Evolutionary conservation across 2,329 filamentous ascomycete genomes (phyloP).

Genomic region (Monosporascus cannonballus): DNA sequence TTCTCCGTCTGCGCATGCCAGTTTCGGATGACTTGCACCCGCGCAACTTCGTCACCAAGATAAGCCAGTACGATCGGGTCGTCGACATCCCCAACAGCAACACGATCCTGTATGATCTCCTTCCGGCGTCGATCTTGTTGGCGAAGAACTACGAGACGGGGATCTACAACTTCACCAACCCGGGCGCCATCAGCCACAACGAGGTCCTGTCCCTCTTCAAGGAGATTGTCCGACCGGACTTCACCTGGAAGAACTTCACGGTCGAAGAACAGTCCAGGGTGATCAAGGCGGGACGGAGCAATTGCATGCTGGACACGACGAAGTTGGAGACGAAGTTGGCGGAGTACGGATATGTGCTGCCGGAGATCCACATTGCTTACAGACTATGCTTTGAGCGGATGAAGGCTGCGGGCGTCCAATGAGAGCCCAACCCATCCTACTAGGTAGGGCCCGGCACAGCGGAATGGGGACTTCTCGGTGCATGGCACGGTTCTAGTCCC

Average conservation of each 20-base stretch:
- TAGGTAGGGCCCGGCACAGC: neutral
- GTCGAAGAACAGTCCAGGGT: slow-evolving; percentile 61
- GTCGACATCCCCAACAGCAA: slow-evolving; percentile 65
- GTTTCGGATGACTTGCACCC: slow-evolving; percentile 61
- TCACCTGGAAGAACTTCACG: slow-evolving; percentile 60
- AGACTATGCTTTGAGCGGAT: slow-evolving; percentile 57
- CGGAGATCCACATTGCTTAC: slow-evolving; percentile 58
- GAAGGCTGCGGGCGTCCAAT: slow-evolving; percentile 49
- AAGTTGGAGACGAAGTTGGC: slow-evolving; percentile 56
- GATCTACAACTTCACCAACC: slow-evolving; percentile 66
- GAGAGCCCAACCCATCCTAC: slow-evolving; percentile 11
- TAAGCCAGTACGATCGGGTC: slow-evolving; percentile 56
- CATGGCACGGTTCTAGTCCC: neutral
- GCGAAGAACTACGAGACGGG: slow-evolving; percentile 57
- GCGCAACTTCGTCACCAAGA: slow-evolving; percentile 66
- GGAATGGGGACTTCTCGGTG: neutral
- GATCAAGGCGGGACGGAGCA: slow-evolving; percentile 61
- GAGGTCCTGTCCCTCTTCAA: slow-evolving; percentile 59
- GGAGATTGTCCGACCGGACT: slow-evolving; percentile 54
- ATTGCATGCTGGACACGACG: slow-evolving; percentile 57
- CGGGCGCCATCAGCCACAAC: slow-evolving; percentile 65
- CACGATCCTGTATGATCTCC: slow-evolving; percentile 58
- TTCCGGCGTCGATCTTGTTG: slow-evolving; percentile 54
- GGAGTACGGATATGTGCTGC: slow-evolving; percentile 52
- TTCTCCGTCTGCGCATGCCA: slow-evolving; percentile 63